Conservation (phyloP, 23 red algal genomes). For the Gracilaria gracilis region DNA sequence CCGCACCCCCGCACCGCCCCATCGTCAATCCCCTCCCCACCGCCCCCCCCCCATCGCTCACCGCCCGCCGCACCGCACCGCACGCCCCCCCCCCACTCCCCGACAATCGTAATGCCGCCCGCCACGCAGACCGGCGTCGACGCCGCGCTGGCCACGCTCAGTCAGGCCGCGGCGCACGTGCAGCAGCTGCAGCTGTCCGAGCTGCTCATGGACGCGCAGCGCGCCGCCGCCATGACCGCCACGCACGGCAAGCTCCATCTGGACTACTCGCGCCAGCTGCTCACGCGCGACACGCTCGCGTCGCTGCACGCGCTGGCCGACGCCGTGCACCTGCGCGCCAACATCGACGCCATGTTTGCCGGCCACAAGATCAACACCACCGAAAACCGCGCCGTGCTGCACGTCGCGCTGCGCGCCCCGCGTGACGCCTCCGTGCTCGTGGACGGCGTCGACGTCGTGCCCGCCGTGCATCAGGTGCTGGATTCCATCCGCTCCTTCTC, state of each 20-base stretch:
- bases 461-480: slow-evolving; percentile 81
- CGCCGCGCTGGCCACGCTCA: slow-evolving; percentile 37
- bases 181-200: slow-evolving; percentile 48
- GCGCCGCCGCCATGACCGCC: slow-evolving; percentile 46
- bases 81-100: neutral
- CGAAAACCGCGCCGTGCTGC: slow-evolving; percentile 89
- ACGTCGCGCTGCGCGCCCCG: slow-evolving; percentile 96
- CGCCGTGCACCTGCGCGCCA: slow-evolving; percentile 34
- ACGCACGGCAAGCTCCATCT: slow-evolving; percentile 69
- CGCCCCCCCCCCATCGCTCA: neutral
- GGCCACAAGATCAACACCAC: slow-evolving; percentile 94
- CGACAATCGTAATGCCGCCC: neutral
- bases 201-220: slow-evolving; percentile 64
- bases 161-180: slow-evolving; percentile 18
- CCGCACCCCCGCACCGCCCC: neutral
- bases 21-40: neutral
- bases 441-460: slow-evolving; percentile 71
- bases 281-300: slow-evolving; percentile 60
- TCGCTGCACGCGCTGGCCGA: slow-evolving; percentile 70
- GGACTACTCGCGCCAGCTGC: slow-evolving; percentile 91
- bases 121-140: neutral
- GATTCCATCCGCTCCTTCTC: slow-evolving; percentile 70
- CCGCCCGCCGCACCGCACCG: neutral
- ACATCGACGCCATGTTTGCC: slow-evolving; percentile 84
- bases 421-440: slow-evolving; percentile 39